Evolutionary conservation across 2,329 filamentous ascomycete genomes (phyloP), one percentile per base, ranked within the genome.

Genomic region (Dactylellina sp.): DNA sequence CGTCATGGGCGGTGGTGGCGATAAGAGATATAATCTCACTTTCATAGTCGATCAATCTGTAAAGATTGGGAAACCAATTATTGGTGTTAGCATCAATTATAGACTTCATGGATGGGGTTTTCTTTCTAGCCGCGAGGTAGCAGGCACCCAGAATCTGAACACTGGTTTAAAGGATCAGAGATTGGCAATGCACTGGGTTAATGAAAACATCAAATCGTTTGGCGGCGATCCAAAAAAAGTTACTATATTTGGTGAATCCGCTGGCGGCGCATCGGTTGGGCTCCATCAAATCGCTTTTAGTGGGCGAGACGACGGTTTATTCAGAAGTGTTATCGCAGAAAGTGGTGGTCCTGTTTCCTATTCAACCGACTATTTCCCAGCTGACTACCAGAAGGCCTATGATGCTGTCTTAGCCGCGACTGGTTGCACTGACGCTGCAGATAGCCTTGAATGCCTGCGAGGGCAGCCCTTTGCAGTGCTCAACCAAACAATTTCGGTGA

Each of bases 371-470:
- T 86, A 88, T 77, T 88, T 86, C 2, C 86, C 86, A 9, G 84
- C 87, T 4, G 59, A 72, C 24, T 22, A 84, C 32, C 88, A 91
- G 77, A 83, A 85, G 0, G 81, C 87, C 2, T 93, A 91, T 78
- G 84, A 92, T 78, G 81, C 82, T 0, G 85, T 93, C 1, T 86
- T 89, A 5, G 77, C 80, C 1, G 82, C 83, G 25, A 87, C 87
- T 0, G 88, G 75, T 25, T 95, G 91, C 81, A 81, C 83, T 1
- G 79, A 82, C 2, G 81, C 84, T 0, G 78, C 80, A 0, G 85
- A 91, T 78, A 88, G 86, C 0, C 83, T 92, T 7, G 83, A 84
- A 11, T 93, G 90, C 79, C 85, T 96, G 9, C 88, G 91, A 22
- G 80, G 80, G 0, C 80, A 88, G 1, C 82, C 85, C 25, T 90